Evolutionary conservation across 129 eudicot species (phyloP), one percentile per base, ranked within the genome.

Genomic region (Centrapalus pauciflorus): DNA sequence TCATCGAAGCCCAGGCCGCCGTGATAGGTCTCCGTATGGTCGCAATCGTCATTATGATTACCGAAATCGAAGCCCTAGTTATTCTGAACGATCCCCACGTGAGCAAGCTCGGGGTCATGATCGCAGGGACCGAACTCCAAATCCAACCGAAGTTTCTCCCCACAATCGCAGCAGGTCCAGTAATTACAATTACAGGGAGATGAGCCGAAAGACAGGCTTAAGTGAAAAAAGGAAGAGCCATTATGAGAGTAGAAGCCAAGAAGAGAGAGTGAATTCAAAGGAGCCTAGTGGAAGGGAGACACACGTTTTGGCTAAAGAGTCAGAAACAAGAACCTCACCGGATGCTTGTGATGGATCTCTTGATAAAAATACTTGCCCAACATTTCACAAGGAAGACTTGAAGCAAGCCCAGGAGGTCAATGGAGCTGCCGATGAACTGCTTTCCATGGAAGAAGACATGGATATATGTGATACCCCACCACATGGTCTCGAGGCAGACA

Each of bases 391-490:
- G 60, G 89, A 85, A 61, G 79, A 81, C 14, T 33, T 54, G 35
- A 54, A 79, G 68, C 75, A 64, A 69, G 48, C 77, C 23, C 74
- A 73, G 38, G 81, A 71, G 80, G 90, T 77, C 41, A 86, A 80
- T 64, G 96, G 87, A 67, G 74, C 66, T 41, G 64, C 55, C 3
- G 98, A 88, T 60, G 98, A 85, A 50, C 69, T 79, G 49, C 84
- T 78, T 51, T 93, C 98, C 4, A 93, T 93, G 98, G 98, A 93
- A 68, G 98, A 93, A 80, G 98, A 93, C 75, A 93, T 93, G 98
- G 98, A 93, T 79, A 93, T 93, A 49, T 85, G 98, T 41, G 80
- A 93, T 67, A 93, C 98, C 17, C 98, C 98, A n/a, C 98, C 98
- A 46, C 98, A 93, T 80, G 90, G 75, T 38, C 77, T 96, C 2